Conservation (phyloP, 257 asterid species). For the Prunella vulgaris region DNA sequence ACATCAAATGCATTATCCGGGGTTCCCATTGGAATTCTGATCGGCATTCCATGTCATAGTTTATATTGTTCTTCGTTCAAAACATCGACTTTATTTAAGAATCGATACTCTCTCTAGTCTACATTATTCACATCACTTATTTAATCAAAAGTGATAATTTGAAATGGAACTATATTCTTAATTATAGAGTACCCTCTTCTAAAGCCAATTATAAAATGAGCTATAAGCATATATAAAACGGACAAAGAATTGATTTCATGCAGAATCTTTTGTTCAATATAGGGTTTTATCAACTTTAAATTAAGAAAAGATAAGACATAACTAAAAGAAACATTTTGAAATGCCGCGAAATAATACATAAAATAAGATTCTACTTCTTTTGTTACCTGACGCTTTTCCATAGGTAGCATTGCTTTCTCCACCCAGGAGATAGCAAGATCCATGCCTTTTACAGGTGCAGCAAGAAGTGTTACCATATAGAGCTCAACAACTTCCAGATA, state of each 20-base stretch:
- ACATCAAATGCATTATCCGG: conserved; percentile 4
- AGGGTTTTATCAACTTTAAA: not conserved
- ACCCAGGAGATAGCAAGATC: conserved; percentile 81
- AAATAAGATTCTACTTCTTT: not conserved
- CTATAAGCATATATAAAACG: not conserved
- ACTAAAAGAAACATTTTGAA: not conserved
- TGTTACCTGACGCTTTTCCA: conserved; percentile 74
- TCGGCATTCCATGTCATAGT: no score
- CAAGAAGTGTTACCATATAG: conserved; percentile 60
- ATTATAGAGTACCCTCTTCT: not conserved
- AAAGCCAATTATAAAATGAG: not conserved
- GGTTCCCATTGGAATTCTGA: no score
- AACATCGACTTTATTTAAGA: no score
- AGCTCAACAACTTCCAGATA: conserved; percentile 77
- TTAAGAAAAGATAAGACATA: not conserved
- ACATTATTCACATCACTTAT: not conserved
- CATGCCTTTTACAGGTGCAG: conserved; percentile 34
- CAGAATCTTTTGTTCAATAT: not conserved
- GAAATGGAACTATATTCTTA: conserved; percentile 2
- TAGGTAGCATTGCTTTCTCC: conserved; percentile 64
- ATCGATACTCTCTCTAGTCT: no score
- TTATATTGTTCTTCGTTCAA: no score
- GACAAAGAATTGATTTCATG: not conserved
- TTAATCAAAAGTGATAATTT: not conserved
- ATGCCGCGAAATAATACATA: conserved; percentile 8